Percentiles rank a stretch among this genome's conserved stretches.
phyloP scores from a whole-genome alignment of 1,284 basidiomycete species.

The Entoloma clypeatum region DNA sequence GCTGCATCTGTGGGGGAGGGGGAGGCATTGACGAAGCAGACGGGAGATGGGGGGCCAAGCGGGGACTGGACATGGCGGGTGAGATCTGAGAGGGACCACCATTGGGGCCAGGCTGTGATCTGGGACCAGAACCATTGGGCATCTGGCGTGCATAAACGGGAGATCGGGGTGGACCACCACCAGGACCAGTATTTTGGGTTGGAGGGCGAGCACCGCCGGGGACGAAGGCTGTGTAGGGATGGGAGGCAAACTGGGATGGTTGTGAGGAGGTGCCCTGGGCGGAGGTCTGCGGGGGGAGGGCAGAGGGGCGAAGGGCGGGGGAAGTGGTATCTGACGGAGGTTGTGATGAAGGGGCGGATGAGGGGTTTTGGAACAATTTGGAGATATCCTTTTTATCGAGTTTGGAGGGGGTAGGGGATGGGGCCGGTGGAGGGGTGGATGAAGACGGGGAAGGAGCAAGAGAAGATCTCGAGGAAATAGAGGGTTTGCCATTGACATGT shows the following conservation, averaged over 20 bases:
- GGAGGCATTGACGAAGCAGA: conserved; percentile 45
- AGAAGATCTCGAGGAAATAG: conserved; percentile 35
- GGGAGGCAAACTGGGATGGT: conserved; percentile 43
- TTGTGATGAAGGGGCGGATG: conserved; percentile 36
- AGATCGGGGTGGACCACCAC: conserved; percentile 53
- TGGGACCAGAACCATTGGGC: conserved; percentile 57
- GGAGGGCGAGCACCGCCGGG: conserved; percentile 36
- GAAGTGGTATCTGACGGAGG: conserved; percentile 39
- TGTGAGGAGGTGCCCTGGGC: conserved; percentile 36
- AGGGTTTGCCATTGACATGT: conserved; percentile 56
- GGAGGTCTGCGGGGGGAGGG: conserved; percentile 41
- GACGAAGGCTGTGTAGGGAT: conserved; percentile 43
- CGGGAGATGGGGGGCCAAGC: conserved; percentile 55
- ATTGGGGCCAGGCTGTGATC: conserved; percentile 52
- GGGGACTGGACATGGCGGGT: conserved; percentile 60
- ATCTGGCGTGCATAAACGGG: conserved; percentile 60
- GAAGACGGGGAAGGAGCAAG: conserved; percentile 25
- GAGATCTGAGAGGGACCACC: conserved; percentile 44
- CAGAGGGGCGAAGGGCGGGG: conserved; percentile 41
- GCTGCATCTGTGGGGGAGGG: conserved; percentile 39
- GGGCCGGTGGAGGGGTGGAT: conserved; percentile 30
- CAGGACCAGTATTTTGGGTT: conserved; percentile 38
- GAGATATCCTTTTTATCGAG: conserved; percentile 54
- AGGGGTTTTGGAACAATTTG: conserved; percentile 64
- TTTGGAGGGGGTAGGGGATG: conserved; percentile 34